Percentiles rank a stretch among this genome's conserved stretches.
Conservation (phyloP, 1,139 yeast genomes). For the Suhomyces ambrosiae region DNA sequence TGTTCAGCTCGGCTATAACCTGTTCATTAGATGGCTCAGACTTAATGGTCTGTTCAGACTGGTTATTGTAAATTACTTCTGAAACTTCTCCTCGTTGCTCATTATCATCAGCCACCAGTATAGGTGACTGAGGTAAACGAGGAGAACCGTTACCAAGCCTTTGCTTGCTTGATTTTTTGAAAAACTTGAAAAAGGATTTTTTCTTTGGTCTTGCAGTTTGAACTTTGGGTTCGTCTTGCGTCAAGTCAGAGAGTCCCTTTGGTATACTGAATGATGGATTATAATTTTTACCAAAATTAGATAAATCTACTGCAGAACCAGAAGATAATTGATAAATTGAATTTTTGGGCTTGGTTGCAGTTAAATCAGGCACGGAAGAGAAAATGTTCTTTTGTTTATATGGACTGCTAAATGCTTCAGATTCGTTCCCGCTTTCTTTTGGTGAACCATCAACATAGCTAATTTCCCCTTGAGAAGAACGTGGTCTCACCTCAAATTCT, state of each 20-base stretch:
- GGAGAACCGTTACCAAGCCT: conserved; percentile 15
- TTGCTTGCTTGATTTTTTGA: conserved; percentile 23
- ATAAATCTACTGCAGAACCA: conserved; percentile 45
- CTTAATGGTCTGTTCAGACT: neutral
- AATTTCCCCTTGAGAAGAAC: conserved; percentile 35
- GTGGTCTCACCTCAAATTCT: conserved; percentile 24
- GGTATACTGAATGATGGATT: conserved; percentile 40
- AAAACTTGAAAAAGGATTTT: conserved; percentile 29
- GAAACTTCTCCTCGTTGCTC: neutral
- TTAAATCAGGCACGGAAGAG: conserved; percentile 33
- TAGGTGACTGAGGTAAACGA: conserved; percentile 21
- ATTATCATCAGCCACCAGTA: conserved; percentile 10
- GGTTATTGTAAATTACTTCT: neutral
- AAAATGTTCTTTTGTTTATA: conserved; percentile 8
- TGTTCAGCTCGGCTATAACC: too few relatives aligned
- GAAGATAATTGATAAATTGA: conserved; percentile 31
- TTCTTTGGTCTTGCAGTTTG: conserved; percentile 15
- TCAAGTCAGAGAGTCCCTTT: conserved; percentile 20
- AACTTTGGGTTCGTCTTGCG: conserved; percentile 14
- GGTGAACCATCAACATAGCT: conserved; percentile 15
- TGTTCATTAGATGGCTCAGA: neutral
- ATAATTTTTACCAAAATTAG: conserved; percentile 44
- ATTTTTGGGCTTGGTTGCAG: conserved; percentile 11
- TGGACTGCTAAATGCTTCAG: conserved; percentile 6
- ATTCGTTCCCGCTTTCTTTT: neutral